These are phyloP conservation scores for Chaetomiaceae sp. DNA, from an alignment of 2,329 filamentous ascomycete species.

Conservation along the genomic window DNA sequence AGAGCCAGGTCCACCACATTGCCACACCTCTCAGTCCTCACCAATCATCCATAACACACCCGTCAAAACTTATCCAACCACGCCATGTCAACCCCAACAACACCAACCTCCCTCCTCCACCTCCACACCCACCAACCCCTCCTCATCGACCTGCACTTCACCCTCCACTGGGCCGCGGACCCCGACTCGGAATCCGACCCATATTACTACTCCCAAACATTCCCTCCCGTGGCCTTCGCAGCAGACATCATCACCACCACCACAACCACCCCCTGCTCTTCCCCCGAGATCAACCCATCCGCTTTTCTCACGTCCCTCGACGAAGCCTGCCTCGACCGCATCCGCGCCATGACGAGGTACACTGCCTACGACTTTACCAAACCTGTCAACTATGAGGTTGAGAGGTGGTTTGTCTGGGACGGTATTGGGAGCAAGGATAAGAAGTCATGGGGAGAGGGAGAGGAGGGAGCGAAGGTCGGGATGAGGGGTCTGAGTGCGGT, in stretches of 20 bases:
- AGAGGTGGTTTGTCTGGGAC: constrained; percentile 10
- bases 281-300: neutral
- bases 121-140: constrained; percentile 1
- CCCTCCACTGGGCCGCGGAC: constrained; percentile 3
- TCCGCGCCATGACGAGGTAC: constrained; percentile 2
- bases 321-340: constrained; percentile 10
- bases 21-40: too few species aligned
- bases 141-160: constrained; percentile 14
- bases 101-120: neutral
- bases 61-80: too few species aligned
- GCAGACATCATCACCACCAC: neutral
- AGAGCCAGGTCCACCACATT: too few species aligned
- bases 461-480: neutral
- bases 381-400: constrained; percentile 7
- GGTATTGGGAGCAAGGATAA: neutral
- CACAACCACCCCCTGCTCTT: neutral
- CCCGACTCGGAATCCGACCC: neutral
- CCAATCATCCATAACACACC: too few species aligned
- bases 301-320: constrained; percentile 17
- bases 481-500: constrained; percentile 3
- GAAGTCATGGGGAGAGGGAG: too few species aligned
- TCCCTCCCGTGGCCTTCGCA: constrained; percentile 7
- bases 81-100: too few species aligned
- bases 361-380: constrained; percentile 2
- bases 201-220: neutral